Base-by-base conservation (phyloP, 495 filamentous ascomycete species). In the Trichoderma erinaceum region DNA sequence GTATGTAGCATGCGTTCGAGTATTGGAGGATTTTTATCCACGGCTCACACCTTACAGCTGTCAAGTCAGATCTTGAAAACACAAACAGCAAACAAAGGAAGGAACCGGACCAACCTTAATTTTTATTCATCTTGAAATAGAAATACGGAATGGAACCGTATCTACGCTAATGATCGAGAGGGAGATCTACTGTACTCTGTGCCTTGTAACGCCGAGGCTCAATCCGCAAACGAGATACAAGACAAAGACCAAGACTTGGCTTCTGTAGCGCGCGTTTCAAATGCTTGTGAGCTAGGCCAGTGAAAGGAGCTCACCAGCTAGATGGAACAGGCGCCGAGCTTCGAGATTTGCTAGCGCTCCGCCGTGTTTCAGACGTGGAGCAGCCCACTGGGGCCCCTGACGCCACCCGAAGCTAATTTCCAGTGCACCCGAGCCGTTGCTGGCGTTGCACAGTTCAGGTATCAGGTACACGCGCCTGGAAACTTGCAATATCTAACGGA, bases 221-320 rank as follows among this genome's bases (percentile, higher is more conserved):
- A 16, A 16, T n/a, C n/a, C 44, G 13, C 15, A 15, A 16, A n/a
- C 21, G 48, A n/a, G 25, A 52, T 21, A n/a, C 16, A 52, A 10
- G 18, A 23, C 18, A 52, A 23, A 11, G 10, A 52, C 48, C n/a
- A 11, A 21, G n/a, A 52, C 18, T 61, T 21, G 23, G 27, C 27
- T 61, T 38, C 56, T 32, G 56, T 32, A 61, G 56, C 56, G 56
- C 56, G 56, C 56, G 56, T 61, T 61, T 61, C 56, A 61, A 32
- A 11, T 61, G 56, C 56, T 25, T 61, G 23, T 35, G 2, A 13
- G 56, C 25, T 32, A 29, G 27, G 56, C 56, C 56, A 61, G 29
- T 61, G 25, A 25, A 29, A 61, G 56, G 11, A 61, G 56, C 8
- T 29, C 56, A 29, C 56, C 56, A 61, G 25, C 56, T 27, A 25